These are phyloP conservation scores for Prinsepia uniflora DNA, from an alignment of 306 rosid species.

Conservation along the genomic window DNA sequence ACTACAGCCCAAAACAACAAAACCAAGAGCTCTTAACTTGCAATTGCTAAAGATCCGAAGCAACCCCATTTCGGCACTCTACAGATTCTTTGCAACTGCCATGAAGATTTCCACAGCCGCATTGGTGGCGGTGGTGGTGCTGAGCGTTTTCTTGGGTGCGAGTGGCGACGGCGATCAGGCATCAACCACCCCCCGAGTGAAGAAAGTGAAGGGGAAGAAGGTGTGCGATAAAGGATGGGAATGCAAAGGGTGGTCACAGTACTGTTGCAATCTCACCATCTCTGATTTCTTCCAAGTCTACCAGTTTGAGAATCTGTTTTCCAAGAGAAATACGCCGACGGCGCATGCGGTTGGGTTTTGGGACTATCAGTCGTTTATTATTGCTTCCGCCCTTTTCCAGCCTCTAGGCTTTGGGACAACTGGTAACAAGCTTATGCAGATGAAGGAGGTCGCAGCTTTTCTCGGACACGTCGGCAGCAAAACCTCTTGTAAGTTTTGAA, in stretches of 20 bases:
- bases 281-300: conserved; percentile 61
- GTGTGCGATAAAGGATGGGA: conserved; percentile 80
- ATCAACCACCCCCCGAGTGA: conserved; percentile 37
- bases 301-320: conserved; percentile 84
- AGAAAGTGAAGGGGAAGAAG: conserved; percentile 59
- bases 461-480: conserved; percentile 82
- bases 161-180: conserved; percentile 28
- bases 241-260: conserved; percentile 57
- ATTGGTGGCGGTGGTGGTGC: conserved; percentile 11
- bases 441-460: conserved; percentile 89
- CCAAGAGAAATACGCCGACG: conserved; percentile 65
- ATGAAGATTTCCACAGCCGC: conserved; percentile 2
- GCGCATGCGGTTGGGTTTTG: conserved; percentile 89
- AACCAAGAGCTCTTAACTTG: not conserved
- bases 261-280: conserved; percentile 77
- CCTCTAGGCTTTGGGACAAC: conserved; percentile 89
- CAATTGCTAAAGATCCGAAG: conserved; percentile 16
- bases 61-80: not conserved
- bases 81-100: not conserved
- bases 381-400: conserved; percentile 60
- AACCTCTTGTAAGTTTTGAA: conserved; percentile 71
- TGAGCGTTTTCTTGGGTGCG: conserved; percentile 21
- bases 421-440: conserved; percentile 62
- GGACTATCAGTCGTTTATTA: conserved; percentile 75
- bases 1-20: not conserved